Evolutionary conservation across 768 basidiomycete species (phyloP).

Genomic region (Lactarius hengduanensis): DNA sequence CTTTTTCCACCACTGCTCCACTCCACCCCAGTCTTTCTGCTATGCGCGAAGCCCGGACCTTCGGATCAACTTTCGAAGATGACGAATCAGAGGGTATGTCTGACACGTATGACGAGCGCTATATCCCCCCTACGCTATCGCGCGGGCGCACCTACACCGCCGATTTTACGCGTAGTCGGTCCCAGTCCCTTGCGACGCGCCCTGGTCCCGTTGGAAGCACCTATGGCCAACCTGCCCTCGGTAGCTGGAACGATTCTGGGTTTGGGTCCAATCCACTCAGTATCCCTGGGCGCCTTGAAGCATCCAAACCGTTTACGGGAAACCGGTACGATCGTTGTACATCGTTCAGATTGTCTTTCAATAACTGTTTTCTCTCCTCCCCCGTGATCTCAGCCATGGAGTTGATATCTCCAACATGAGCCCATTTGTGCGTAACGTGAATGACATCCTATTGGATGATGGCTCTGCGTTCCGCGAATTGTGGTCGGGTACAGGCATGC

Average conservation of each 20-base stretch:
- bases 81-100: conserved; percentile 68
- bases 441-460: conserved; percentile 73
- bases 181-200: conserved; percentile 68
- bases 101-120: conserved; percentile 50
- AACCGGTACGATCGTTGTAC: conserved; percentile 66
- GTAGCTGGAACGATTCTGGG: conserved; percentile 60
- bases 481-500: conserved; percentile 69
- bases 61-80: conserved; percentile 79
- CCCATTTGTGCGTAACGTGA: conserved; percentile 83
- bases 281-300: conserved; percentile 57
- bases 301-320: conserved; percentile 52
- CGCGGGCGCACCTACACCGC: conserved; percentile 60
- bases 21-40: conserved; percentile 58
- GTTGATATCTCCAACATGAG: conserved; percentile 74
- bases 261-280: conserved; percentile 54
- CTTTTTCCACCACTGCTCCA: conserved; percentile 55
- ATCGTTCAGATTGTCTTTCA: conserved; percentile 54
- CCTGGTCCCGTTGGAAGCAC: conserved; percentile 55
- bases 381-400: conserved; percentile 44
- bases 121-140: conserved; percentile 41
- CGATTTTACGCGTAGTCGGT: conserved; percentile 70
- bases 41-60: conserved; percentile 61
- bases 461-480: conserved; percentile 69
- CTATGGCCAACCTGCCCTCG: conserved; percentile 38
- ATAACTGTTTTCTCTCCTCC: conserved; percentile 50